Conservation (phyloP, 306 rosid genomes). For the Abrus pulchellus region DNA sequence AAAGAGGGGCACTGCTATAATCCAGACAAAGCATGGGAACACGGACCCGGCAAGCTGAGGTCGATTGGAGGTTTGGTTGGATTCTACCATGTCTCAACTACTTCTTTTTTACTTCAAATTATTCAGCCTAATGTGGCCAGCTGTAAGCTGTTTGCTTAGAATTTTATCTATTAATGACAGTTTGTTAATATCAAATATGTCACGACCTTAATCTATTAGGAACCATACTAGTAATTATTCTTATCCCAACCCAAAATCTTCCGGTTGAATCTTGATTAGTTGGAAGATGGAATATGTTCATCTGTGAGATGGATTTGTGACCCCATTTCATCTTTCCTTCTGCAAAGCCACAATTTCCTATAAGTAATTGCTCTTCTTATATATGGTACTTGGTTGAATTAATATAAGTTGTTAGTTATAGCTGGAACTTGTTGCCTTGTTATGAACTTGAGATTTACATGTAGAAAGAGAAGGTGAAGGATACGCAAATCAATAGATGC, state of each 20-base stretch:
- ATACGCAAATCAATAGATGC: conserved; percentile 7
- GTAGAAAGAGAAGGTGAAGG: background rate
- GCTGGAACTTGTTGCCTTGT: conserved; percentile 9
- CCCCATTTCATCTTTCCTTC: conserved; percentile 1
- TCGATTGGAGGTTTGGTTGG: conserved; percentile 57
- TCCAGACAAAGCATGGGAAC: conserved; percentile 79
- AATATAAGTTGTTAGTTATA: background rate
- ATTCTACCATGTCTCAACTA: conserved; percentile 53
- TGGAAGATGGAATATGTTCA: conserved; percentile 33
- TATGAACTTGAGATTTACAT: background rate
- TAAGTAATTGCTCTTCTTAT: background rate
- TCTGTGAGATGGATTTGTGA: background rate
- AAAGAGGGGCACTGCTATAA: conserved; percentile 66
- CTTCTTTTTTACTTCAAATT: conserved; percentile 29
- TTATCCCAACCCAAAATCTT: conserved; percentile 28
- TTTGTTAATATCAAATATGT: background rate
- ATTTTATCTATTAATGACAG: conserved; percentile 34
- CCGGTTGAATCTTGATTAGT: conserved; percentile 21
- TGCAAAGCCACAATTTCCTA: conserved; percentile 14
- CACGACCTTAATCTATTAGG: background rate
- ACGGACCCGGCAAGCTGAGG: conserved; percentile 66
- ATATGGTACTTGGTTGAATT: background rate
- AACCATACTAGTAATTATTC: conserved; percentile 12
- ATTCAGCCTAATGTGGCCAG: conserved; percentile 21
- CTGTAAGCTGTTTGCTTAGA: conserved; percentile 36